These are phyloP conservation scores for Alternaria longipes DNA, from an alignment of 2,329 filamentous ascomycete genomes.

Conservation along the genomic window DNA sequence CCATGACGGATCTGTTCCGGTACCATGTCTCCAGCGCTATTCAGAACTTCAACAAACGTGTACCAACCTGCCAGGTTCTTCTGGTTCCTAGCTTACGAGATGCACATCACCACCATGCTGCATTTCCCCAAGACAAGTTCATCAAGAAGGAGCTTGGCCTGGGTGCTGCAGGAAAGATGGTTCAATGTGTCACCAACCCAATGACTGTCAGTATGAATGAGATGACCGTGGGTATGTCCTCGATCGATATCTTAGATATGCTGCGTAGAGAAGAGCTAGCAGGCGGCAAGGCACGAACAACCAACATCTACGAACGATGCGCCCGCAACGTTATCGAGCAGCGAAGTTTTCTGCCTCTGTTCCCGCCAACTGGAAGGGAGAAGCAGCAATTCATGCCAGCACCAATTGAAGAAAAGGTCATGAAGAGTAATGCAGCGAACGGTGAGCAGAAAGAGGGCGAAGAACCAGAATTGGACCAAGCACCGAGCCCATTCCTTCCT, in stretches of 20 bases:
- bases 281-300: constrained; percentile 64
- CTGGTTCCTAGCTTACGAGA: constrained; percentile 86
- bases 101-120: constrained; percentile 80
- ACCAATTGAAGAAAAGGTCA: constrained; percentile 56
- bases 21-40: constrained; percentile 79
- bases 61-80: constrained; percentile 83
- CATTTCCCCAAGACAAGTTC: constrained; percentile 83
- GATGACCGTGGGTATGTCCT: constrained; percentile 79
- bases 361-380: constrained; percentile 77
- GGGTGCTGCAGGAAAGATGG: constrained; percentile 68
- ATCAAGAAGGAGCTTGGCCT: constrained; percentile 76
- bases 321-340: constrained; percentile 85
- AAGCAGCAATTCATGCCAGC: constrained; percentile 67
- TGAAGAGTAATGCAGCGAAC: constrained; percentile 59
- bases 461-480: constrained; percentile 61
- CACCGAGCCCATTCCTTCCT: constrained; percentile 44
- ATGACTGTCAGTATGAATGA: constrained; percentile 92
- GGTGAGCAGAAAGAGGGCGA: constrained; percentile 41
- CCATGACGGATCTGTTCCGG: constrained; percentile 83
- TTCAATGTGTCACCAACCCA: constrained; percentile 84
- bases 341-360: constrained; percentile 88
- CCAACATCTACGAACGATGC: constrained; percentile 74
- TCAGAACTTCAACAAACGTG: constrained; percentile 71
- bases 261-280: constrained; percentile 77
- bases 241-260: constrained; percentile 85